Conservation (phyloP, 345 rosid species). For the Eucalyptus brandiana region DNA sequence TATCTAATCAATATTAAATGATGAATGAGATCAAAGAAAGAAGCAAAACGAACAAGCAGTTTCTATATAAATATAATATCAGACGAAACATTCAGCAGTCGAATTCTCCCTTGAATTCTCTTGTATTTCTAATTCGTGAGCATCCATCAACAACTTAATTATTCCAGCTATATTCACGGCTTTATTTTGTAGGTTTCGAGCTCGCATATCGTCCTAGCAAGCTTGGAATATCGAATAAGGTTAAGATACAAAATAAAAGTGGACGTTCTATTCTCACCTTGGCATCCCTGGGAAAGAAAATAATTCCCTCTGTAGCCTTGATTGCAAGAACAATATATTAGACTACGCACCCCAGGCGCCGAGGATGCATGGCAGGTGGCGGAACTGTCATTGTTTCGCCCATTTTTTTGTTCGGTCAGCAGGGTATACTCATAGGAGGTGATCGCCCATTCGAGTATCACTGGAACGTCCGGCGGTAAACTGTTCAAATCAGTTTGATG, state of each 20-base stretch:
- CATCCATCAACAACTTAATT: not conserved
- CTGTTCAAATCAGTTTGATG: not conserved
- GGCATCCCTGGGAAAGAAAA: not conserved
- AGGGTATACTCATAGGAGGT: not conserved
- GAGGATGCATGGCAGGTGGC: not conserved
- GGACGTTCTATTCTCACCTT: not conserved
- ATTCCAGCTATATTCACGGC: not conserved
- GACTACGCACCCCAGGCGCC: not conserved
- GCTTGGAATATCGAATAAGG: not conserved
- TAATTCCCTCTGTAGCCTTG: not conserved
- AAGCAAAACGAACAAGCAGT: not conserved
- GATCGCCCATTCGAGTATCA: not conserved
- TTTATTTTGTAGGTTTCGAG: not conserved
- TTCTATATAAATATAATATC: not conserved
- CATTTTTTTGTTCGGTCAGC: not conserved
- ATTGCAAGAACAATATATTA: not conserved
- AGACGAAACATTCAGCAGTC: not conserved
- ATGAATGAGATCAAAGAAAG: not conserved
- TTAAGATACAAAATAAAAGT: not conserved
- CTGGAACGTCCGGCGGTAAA: not conserved
- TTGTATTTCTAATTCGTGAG: not conserved
- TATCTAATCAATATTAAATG: not conserved
- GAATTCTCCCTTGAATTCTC: not conserved
- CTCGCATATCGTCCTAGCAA: not conserved
- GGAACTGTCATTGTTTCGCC: not conserved